Conservation (phyloP, 2,329 filamentous ascomycete genomes). For the Tolypocladium nubicola region DNA sequence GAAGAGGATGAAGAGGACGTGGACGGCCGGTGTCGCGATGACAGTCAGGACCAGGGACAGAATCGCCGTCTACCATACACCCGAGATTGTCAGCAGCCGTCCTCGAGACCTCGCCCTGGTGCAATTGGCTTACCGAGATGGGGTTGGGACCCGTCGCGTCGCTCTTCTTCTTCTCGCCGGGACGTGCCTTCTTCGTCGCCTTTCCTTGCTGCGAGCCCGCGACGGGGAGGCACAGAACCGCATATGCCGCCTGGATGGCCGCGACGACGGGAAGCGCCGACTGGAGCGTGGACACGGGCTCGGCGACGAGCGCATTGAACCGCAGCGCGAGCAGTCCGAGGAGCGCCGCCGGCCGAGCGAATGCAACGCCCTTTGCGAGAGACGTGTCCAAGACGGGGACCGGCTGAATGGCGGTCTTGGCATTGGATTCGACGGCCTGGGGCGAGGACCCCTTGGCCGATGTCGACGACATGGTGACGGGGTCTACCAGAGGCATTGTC, state of each 20-base stretch:
- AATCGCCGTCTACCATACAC: conserved; percentile 26
- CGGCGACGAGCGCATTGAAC: conserved; percentile 56
- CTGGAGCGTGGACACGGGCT: conserved; percentile 56
- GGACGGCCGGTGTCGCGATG: conserved; percentile 54
- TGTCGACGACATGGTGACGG: conserved; percentile 28
- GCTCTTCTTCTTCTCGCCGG: conserved; percentile 43
- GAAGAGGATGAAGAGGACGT: conserved; percentile 68
- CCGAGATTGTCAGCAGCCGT: neutral
- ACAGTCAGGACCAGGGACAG: conserved; percentile 49
- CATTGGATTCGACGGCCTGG: conserved; percentile 17
- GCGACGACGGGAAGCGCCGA: conserved; percentile 51
- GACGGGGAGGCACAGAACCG: conserved; percentile 51
- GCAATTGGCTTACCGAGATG: conserved; percentile 29
- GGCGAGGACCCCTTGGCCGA: conserved; percentile 17
- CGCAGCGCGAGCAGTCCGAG: conserved; percentile 51
- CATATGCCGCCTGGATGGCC: conserved; percentile 53
- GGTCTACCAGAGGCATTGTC: conserved; percentile 19
- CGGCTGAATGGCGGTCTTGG: conserved; percentile 20
- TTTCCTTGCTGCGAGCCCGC: conserved; percentile 36
- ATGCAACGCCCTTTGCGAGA: conserved; percentile 40
- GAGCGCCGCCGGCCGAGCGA: conserved; percentile 59
- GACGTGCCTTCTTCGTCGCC: conserved; percentile 36
- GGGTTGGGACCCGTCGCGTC: conserved; percentile 32
- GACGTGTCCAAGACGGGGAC: conserved; percentile 26
- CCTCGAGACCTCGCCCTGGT: neutral